A percentile compares a stretch with the other conserved stretches of the same genome.
These are phyloP conservation scores for Penicillium psychrofluorescens DNA, from an alignment of 495 filamentous ascomycete species.

Conservation along the genomic window DNA sequence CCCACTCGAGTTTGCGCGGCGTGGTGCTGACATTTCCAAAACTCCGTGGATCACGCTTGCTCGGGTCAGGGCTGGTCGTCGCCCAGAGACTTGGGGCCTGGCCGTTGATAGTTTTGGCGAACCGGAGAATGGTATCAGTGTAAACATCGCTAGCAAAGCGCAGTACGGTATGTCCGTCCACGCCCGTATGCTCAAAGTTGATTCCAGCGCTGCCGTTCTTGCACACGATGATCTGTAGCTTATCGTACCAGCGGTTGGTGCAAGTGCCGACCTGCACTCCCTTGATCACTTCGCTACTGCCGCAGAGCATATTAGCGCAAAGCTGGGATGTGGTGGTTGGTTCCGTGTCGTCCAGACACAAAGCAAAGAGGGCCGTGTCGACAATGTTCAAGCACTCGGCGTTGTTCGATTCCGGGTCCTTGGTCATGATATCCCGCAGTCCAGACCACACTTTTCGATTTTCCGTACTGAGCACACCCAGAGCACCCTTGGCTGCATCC, in stretches of 20 bases:
- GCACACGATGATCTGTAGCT: conserved; percentile 98
- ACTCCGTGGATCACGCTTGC: conserved; percentile 85
- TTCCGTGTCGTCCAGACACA: conserved; percentile 89
- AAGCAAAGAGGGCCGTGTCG: conserved; percentile 85
- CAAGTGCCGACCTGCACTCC: conserved; percentile 96
- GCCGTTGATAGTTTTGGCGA: conserved; percentile 93
- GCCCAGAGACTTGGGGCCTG: conserved; percentile 89
- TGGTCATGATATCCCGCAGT: conserved; percentile 79
- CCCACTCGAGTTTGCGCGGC: conserved; percentile 95
- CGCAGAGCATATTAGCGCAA: conserved; percentile 97
- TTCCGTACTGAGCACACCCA: conserved; percentile 92
- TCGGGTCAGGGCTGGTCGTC: conserved; percentile 82
- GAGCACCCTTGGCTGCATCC: conserved; percentile 85
- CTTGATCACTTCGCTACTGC: conserved; percentile 81
- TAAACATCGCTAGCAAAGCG: conserved; percentile 95
- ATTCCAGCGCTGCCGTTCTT: conserved; percentile 97
- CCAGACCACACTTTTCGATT: conserved; percentile 95
- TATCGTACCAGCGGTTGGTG: conserved; percentile 98
- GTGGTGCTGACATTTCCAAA: conserved; percentile 94
- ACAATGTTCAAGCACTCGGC: conserved; percentile 91
- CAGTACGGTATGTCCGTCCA: conserved; percentile 94
- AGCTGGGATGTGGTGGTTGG: conserved; percentile 71
- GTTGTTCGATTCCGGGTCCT: conserved; percentile 84
- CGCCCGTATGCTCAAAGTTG: conserved; percentile 98
- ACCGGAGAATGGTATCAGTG: conserved; percentile 95